Base-by-base conservation (phyloP, 2,329 filamentous ascomycete species). In the Pseudogymnoascus sp. region DNA sequence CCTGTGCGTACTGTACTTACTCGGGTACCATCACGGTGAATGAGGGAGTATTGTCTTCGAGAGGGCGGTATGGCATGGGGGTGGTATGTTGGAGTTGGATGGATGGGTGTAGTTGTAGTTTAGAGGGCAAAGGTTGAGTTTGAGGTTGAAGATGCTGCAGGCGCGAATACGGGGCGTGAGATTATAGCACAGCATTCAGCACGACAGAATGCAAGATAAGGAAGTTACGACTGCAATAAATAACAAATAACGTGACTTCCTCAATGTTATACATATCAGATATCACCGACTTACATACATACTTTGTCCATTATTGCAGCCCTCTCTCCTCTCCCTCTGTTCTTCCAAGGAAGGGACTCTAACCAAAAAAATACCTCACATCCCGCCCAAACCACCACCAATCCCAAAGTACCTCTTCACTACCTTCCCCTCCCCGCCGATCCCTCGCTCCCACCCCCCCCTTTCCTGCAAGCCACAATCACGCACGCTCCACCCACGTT, bases 201-300 rank as follows among this genome's bases (percentile, higher is more conserved):
- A 21, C 17, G 26, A 5, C 19, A 23, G 13, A 46, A 11, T n/a
- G 21, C 21, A 26, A 29, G 44, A 50, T 29, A n/a, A 26, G 26
- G 26, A 31, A 53, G 23, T 3, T 31, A 19, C n/a, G 26, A 31
- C 4, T 53, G 29, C 31, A 53, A 17, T 9, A 29, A 53, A 31
- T 17, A 31, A n/a, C 15, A 17, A 31, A 19, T 15, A 53, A 56
- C 46, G 46, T 56, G 26, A 33, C 46, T 19, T 19, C 23, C 15
- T 31, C n/a, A 56, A 56, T 56, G n/a, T 56, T 56, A 56, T 56
- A 56, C 31, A 56, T 56, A 56, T n/a, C 29, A 56, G 17, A 56
- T 56, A 56, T n/a, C 29, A 19, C 15, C 46, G n/a, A 33, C 46
- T 31, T 31, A 31, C 13, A 31, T 26, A 4, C 23, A 4, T 26